Conservation (phyloP, 2,329 filamentous ascomycete species). For the Polytolypa hystricis region DNA sequence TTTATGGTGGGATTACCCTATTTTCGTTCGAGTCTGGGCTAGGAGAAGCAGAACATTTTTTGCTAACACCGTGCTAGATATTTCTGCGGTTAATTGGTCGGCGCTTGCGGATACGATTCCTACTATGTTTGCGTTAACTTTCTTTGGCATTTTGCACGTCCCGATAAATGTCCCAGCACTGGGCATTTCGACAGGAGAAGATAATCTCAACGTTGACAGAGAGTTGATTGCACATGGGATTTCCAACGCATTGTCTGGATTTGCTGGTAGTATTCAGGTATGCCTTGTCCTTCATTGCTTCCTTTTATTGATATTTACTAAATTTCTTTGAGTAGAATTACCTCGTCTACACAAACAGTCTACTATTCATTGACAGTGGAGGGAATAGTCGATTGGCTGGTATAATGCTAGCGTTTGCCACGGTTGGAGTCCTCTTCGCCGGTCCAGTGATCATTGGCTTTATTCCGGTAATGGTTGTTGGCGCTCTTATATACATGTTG, state of each 20-base stretch:
- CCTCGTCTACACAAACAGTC: conserved; percentile 90
- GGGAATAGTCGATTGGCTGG: conserved; percentile 80
- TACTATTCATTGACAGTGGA: conserved; percentile 91
- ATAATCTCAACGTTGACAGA: conserved; percentile 80
- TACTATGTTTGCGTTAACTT: conserved; percentile 92
- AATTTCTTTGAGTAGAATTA: conserved; percentile 63
- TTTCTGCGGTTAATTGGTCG: conserved; percentile 68
- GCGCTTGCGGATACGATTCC: conserved; percentile 77
- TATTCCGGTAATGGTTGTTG: conserved; percentile 95
- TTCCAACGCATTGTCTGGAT: conserved; percentile 83
- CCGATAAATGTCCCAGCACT: conserved; percentile 96
- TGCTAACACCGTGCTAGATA: conserved; percentile 44
- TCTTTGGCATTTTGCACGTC: conserved; percentile 93
- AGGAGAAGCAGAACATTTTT: not conserved
- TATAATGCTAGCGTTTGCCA: conserved; percentile 68
- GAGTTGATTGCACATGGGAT: conserved; percentile 88
- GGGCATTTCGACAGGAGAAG: conserved; percentile 80
- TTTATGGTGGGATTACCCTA: conserved; percentile 60
- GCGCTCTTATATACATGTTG: conserved; percentile 85
- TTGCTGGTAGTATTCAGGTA: conserved; percentile 70
- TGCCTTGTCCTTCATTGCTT: not conserved
- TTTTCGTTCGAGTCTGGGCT: conserved; percentile 4
- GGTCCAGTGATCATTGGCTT: conserved; percentile 84
- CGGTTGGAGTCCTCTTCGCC: conserved; percentile 69
- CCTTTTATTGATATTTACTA: not conserved